Evolutionary conservation across 345 rosid species (phyloP).

Genomic region (Eucalyptus globulus): DNA sequence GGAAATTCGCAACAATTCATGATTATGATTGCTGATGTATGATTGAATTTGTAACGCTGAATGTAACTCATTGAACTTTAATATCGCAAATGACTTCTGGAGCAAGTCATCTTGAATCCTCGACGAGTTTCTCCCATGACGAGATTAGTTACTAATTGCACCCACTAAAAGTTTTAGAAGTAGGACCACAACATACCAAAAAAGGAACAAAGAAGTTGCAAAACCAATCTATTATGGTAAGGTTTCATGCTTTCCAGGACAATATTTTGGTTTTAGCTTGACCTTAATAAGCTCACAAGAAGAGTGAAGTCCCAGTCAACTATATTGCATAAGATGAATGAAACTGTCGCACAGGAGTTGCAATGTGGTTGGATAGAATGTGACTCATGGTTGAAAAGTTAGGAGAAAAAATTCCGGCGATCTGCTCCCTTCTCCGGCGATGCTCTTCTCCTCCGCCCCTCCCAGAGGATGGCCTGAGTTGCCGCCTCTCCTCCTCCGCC

Average conservation of each 20-base stretch:
- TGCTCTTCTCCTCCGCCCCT: no score
- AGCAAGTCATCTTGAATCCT: background rate
- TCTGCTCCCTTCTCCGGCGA: no score
- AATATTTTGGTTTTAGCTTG: background rate
- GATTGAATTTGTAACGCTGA: accelerated
- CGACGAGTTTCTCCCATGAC: background rate
- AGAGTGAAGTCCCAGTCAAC: background rate
- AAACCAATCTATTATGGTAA: background rate
- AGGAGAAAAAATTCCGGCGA: no score
- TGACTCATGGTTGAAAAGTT: no score
- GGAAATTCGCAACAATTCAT: background rate
- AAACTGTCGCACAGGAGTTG: no score
- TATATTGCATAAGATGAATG: no score
- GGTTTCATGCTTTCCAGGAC: background rate
- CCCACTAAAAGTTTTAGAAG: background rate
- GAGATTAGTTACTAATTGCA: background rate
- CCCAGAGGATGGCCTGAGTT: no score
- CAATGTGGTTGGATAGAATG: no score
- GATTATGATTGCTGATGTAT: background rate
- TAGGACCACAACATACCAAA: background rate
- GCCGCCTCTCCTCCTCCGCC: no score
- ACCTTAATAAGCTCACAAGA: no score
- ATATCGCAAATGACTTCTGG: background rate
- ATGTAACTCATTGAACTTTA: background rate
- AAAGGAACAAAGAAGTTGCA: background rate